Conservation (phyloP, 2,329 filamentous ascomycete species). For the Cytospora paraplurivora region DNA sequence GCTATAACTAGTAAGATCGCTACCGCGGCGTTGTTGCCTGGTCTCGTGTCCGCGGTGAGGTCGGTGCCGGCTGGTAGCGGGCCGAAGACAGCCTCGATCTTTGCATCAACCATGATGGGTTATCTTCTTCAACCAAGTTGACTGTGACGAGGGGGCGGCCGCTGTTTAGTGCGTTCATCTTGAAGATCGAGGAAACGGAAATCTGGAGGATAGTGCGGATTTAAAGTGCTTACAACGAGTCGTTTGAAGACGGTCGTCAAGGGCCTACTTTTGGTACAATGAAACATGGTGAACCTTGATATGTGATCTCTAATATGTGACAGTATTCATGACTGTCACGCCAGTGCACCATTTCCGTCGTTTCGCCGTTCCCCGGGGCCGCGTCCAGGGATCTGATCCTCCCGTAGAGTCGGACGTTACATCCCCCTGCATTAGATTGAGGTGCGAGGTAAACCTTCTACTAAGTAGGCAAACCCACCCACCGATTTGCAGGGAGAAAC, state of each 20-base stretch:
- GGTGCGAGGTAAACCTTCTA: background rate
- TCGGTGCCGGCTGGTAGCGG: background rate
- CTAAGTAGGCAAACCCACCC: background rate
- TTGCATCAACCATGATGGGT: background rate
- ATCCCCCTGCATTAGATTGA: too few relatives aligned
- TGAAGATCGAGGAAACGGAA: background rate
- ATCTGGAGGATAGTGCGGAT: background rate
- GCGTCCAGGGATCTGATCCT: too few relatives aligned
- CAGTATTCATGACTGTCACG: too few relatives aligned
- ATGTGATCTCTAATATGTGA: too few relatives aligned
- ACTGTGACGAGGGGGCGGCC: background rate
- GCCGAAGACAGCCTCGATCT: constrained; percentile 5
- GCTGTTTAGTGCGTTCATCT: background rate
- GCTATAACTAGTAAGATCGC: constrained; percentile 3
- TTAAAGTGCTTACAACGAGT: background rate
- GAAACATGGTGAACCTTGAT: too few relatives aligned
- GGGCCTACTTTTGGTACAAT: background rate
- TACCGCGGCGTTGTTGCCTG: constrained; percentile 5
- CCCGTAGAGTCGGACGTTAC: too few relatives aligned
- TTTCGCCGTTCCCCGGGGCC: too few relatives aligned
- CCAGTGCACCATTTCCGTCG: too few relatives aligned
- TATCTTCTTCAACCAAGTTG: background rate
- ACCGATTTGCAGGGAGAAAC: too few relatives aligned
- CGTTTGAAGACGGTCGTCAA: background rate
- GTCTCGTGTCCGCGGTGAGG: constrained; percentile 5